Base-by-base conservation (phyloP, 2,329 filamentous ascomycete genomes). In the Lizonia empirigonia region DNA sequence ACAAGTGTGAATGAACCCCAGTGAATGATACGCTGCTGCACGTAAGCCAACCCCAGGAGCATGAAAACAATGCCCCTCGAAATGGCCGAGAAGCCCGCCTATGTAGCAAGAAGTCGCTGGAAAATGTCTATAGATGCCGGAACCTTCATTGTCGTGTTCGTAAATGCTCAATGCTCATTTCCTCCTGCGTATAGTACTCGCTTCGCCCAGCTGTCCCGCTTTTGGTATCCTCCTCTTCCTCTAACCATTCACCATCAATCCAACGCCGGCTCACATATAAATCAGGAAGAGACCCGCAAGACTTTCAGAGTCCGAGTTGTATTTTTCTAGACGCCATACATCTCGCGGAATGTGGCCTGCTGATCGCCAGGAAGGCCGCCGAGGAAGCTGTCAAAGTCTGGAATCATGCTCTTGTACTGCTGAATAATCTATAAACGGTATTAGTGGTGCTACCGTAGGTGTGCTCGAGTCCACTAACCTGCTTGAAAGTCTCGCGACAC, bases 401-500 rank as follows among this genome's bases (percentile, higher is more conserved):
- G 76, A 20, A 84, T 82, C 66, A 85, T 75, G 50, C 67, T 68
- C 66, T 81, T 82, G 73, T 84, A 85, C 47, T 77, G 70, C 42
- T 75, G 66, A 34, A 84, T 69, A n/a, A 80, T 79, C 76, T 81
- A 56, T 48, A 35, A 12, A 22, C 5, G 15, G 23, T 58, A 35
- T 69, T 62, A 71, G 49, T 33, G 18, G 8, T 19, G 45, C 45
- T 18, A 18, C 15, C 33, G 30, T n/a, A 15, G 23, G 27, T 16
- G 18, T n/a, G 16, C 8, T 23, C 32, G 22, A 27, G 5, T 18
- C 12, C 12, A 73, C 84, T 78, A 72, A 93, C 90, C 74, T 58
- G 50, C 26, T 46, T 49, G 74, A 96, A 95, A 30, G 86, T 84
- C 45, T 85, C 82, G 50, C 83, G 44, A 91, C 78, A 52, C 87